Base-by-base conservation (phyloP, 768 basidiomycete species). In the Trametopsis cervina region DNA sequence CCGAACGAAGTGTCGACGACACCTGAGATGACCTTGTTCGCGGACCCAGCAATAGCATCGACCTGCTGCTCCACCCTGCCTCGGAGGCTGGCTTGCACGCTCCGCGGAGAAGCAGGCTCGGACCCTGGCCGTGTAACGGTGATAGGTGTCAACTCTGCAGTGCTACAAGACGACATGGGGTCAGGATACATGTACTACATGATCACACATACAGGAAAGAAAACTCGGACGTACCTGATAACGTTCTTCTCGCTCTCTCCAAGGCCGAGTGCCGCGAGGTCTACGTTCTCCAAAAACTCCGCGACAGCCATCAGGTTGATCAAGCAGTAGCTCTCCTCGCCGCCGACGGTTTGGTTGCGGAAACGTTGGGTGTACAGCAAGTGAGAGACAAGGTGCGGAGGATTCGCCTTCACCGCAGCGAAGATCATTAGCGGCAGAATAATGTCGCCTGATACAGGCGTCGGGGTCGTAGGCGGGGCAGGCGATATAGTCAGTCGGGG, bases 251-350 rank as follows among this genome's bases (percentile, higher is more conserved):
- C 78, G 26, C 74, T 75, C 44, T 83, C 80, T 4, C 75, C 78
- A 4, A 90, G 65, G 56, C 66, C 83, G 17, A 88, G 68, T 1
- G 74, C 78, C 6, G 76, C 83, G 47, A 96, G 71, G 67, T 97
- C 92, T 27, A 97, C 91, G 60, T 93, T 89, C 68, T 95, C 92
- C 44, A 97, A 71, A 63, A 97, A 99, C 61, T 97, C 94, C 1
- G 89, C 89, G 4, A 95, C 93, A 10, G 95, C 95, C 73, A 94
- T 81, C 33, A 96, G 71, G 65, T 96, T 98, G 63, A 97, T 88
- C 35, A 95, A 74, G 50, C 93, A 97, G 58, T 93, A 99, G 41
- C 81, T 83, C 58, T 90, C 89, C 60, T 97, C 92, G 2, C 93
- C 93, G 0, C 82, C 59, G 2, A 56, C 80, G 2, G 77, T 60